phyloP scores from a whole-genome alignment of 345 rosid genomes.

The Kandelia obovata region DNA sequence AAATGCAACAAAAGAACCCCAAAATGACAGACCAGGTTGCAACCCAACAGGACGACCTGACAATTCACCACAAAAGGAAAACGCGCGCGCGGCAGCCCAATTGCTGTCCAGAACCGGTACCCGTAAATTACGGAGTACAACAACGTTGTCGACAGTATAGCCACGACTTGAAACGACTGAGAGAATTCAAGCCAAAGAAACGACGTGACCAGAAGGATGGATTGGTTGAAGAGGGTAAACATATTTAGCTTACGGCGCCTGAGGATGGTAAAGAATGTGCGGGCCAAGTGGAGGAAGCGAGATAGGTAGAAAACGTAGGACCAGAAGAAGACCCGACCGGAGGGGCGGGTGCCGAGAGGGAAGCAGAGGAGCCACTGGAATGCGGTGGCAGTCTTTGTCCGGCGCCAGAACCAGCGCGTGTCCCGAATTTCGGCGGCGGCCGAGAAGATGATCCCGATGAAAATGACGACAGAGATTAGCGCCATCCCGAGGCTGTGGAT shows the following conservation, averaged over 20 bases:
- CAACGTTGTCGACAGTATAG: conserved; percentile 63
- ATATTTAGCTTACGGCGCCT: conserved; percentile 47
- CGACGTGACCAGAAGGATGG: conserved; percentile 54
- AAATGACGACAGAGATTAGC: conserved; percentile 13
- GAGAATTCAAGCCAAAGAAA: conserved; percentile 89
- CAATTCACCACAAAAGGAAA: conserved; percentile 26
- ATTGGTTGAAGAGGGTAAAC: conserved; percentile 58
- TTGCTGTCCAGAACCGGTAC: conserved; percentile 30
- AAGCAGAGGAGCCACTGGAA: conserved; percentile 83
- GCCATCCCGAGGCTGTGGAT: conserved; percentile 18
- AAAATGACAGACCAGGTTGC: conserved; percentile 30
- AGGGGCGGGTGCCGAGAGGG: conserved; percentile 83
- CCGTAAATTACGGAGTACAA: conserved; percentile 67
- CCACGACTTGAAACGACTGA: conserved; percentile 79
- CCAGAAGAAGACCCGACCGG: conserved; percentile 98
- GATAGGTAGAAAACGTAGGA: conserved; percentile 79
- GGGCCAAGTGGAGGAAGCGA: conserved; percentile 67
- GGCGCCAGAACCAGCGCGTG: conserved; percentile 28
- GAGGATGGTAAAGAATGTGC: conserved; percentile 56
- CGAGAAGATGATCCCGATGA: conserved; percentile 21
- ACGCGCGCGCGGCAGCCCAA: conserved; percentile 24
- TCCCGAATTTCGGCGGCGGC: conserved; percentile 24
- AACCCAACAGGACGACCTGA: conserved; percentile 22
- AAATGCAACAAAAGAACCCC: conserved; percentile 31
- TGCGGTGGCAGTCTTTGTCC: conserved; percentile 13